These are phyloP conservation scores for Filobasidium floriforme DNA, from an alignment of 768 basidiomycete species.

Conservation along the genomic window DNA sequence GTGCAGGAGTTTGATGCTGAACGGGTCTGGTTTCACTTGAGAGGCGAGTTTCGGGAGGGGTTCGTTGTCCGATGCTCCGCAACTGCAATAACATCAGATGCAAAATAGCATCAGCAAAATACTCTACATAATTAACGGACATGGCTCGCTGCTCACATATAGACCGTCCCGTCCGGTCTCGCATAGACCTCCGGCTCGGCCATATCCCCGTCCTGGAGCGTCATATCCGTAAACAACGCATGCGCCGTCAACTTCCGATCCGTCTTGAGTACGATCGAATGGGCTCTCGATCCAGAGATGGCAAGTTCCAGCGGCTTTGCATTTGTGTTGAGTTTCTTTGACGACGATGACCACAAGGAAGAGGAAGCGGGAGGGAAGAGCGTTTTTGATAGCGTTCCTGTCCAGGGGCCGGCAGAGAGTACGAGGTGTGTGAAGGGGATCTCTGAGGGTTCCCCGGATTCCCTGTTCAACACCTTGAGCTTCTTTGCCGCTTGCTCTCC, in stretches of 20 bases:
- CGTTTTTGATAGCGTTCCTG: slow-evolving; percentile 50
- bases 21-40: slow-evolving; percentile 56
- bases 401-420: slow-evolving; percentile 82
- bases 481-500: too few species aligned
- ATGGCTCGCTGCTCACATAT: slow-evolving; percentile 30
- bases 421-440: slow-evolving; percentile 63
- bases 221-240: slow-evolving; percentile 74
- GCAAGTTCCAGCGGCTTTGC: neutral
- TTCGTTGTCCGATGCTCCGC: slow-evolving; percentile 68
- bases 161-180: slow-evolving; percentile 41
- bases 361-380: slow-evolving; percentile 33
- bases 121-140: slow-evolving; percentile 8
- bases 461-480: neutral
- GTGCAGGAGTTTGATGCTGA: slow-evolving; percentile 53
- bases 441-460: slow-evolving; percentile 8
- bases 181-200: slow-evolving; percentile 49
- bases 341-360: too few species aligned
- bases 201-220: slow-evolving; percentile 42
- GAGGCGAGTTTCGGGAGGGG: slow-evolving; percentile 65
- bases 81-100: slow-evolving; percentile 51
- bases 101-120: slow-evolving; percentile 11
- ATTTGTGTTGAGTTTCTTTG: too few species aligned
- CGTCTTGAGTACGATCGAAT: slow-evolving; percentile 43
- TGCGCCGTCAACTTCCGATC: slow-evolving; percentile 59
- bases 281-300: slow-evolving; percentile 44